Evolutionary conservation across 2,329 filamentous ascomycete species (phyloP).

Genomic region (Chrysosporium queenslandicum): DNA sequence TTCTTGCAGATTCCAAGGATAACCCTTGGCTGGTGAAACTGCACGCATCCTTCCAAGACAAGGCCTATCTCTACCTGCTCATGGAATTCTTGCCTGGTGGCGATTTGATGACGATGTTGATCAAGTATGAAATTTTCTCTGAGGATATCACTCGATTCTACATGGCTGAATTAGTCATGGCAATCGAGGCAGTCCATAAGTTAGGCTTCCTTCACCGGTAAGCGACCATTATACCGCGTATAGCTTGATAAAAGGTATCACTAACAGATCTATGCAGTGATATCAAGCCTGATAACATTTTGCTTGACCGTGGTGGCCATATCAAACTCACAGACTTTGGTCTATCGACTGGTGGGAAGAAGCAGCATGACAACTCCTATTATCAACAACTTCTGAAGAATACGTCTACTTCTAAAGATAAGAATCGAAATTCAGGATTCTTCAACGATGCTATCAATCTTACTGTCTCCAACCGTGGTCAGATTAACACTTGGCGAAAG

Average conservation of each 20-base stretch:
- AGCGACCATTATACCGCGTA: constrained; percentile 33
- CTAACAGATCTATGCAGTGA: constrained; percentile 49
- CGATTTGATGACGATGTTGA: constrained; percentile 99
- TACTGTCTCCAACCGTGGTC: constrained; percentile 91
- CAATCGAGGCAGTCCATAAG: constrained; percentile 98
- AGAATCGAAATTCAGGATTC: constrained; percentile 85
- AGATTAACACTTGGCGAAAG: constrained; percentile 98
- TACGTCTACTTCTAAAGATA: constrained; percentile 55
- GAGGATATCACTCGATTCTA: constrained; percentile 98
- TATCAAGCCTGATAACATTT: constrained; percentile 98
- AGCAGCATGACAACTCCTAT: constrained; percentile 94
- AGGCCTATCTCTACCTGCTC: constrained; percentile 92
- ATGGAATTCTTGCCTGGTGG: constrained; percentile 99
- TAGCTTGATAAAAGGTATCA: too few relatives aligned
- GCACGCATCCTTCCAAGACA: constrained; percentile 95
- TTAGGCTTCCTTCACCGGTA: constrained; percentile 97
- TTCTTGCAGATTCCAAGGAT: constrained; percentile 88
- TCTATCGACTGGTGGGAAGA: constrained; percentile 94
- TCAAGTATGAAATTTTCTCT: constrained; percentile 99
- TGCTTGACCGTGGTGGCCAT: constrained; percentile 88
- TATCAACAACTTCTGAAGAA: constrained; percentile 92
- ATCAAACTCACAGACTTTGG: constrained; percentile 98
- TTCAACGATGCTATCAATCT: constrained; percentile 91
- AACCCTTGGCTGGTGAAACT: constrained; percentile 99
- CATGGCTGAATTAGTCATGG: constrained; percentile 94